Evolutionary conservation across 129 eudicot genomes (phyloP).

Genomic region (Flaveria sonorensis): DNA sequence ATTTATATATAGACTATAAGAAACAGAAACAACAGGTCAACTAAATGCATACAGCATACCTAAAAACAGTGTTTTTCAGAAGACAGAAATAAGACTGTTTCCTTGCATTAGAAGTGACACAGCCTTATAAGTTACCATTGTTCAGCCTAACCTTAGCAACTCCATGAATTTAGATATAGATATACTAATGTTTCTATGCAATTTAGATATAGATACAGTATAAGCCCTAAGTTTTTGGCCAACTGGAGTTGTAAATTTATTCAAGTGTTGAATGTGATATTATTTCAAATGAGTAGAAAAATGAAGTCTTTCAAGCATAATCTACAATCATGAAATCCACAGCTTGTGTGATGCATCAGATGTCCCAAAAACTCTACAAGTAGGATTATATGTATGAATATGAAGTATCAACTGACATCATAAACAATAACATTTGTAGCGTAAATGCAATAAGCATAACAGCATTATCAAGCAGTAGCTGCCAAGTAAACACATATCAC

Average conservation of each 20-base stretch:
- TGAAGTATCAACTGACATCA: not conserved
- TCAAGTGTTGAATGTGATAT: not conserved
- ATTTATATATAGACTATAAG: not conserved
- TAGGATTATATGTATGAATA: not conserved
- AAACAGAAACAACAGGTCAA: slow-evolving; percentile 5
- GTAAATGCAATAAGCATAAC: not conserved
- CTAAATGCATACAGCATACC: not conserved
- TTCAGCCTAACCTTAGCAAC: slow-evolving; percentile 1
- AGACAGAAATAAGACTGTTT: not conserved
- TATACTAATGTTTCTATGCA: not conserved
- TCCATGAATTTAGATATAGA: not conserved
- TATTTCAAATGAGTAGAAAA: not conserved
- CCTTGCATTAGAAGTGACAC: slow-evolving; percentile 1
- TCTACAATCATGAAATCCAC: not conserved
- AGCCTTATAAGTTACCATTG: not conserved
- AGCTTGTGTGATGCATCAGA: not conserved
- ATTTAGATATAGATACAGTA: not conserved
- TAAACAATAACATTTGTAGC: slow-evolving; percentile 14
- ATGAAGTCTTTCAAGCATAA: not conserved
- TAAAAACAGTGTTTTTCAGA: not conserved
- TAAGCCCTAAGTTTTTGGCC: not conserved
- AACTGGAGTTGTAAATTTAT: not conserved
- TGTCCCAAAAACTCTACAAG: not conserved
- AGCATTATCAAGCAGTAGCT: slow-evolving; percentile 13
- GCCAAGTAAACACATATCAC: not conserved